Conservation (phyloP, 1,139 yeast species). For the Zygosaccharomyces sapae region DNA sequence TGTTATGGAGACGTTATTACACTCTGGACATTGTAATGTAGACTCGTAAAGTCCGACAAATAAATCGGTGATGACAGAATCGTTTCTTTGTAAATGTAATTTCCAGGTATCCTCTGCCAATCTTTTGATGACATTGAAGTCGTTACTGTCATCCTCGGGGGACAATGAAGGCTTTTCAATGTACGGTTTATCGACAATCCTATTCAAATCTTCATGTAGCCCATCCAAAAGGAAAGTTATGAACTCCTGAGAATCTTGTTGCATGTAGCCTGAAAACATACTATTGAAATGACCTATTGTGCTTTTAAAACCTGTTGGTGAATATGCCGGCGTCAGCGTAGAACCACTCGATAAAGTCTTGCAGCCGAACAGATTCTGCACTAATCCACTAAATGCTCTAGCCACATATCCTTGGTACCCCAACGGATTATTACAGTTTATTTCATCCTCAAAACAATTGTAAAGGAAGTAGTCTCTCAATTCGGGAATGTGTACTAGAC, state of each 20-base stretch:
- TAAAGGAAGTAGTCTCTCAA: constrained; percentile 67
- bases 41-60: constrained; percentile 91
- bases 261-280: constrained; percentile 82
- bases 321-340: constrained; percentile 21
- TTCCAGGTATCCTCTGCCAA: constrained; percentile 80
- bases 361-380: constrained; percentile 51
- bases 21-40: constrained; percentile 81
- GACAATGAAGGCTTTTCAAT: constrained; percentile 82
- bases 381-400: constrained; percentile 60
- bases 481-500: constrained; percentile 84
- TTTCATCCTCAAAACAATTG: constrained; percentile 58
- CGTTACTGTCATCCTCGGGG: constrained; percentile 50
- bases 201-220: constrained; percentile 86
- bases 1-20: constrained; percentile 76
- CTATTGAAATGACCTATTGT: constrained; percentile 76
- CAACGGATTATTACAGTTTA: constrained; percentile 73
- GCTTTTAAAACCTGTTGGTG: constrained; percentile 75
- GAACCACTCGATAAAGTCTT: constrained; percentile 13
- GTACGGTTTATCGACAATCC: constrained; percentile 77
- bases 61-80: constrained; percentile 77
- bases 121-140: constrained; percentile 50
- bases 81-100: constrained; percentile 74
- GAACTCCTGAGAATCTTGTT: constrained; percentile 95
- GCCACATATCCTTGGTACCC: constrained; percentile 86
- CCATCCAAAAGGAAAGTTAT: constrained; percentile 87